A percentile compares a stretch with the other conserved stretches of the same genome.
These are phyloP conservation scores for Metschnikowia gelsemii DNA, from an alignment of 805 yeast species.

Conservation along the genomic window DNA sequence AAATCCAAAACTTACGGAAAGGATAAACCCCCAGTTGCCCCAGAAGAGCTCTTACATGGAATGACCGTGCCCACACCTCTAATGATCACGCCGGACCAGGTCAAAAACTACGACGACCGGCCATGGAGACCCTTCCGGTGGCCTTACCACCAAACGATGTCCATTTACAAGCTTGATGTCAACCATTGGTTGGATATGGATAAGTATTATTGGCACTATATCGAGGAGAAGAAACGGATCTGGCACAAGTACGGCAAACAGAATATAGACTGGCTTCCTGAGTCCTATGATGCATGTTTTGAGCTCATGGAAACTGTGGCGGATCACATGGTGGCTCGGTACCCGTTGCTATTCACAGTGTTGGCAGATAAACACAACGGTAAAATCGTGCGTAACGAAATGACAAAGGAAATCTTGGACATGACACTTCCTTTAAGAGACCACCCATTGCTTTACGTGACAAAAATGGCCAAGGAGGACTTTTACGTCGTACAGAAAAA, in stretches of 20 bases:
- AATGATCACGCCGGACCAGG: slow-evolving; percentile 65
- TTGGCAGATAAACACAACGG: slow-evolving; percentile 44
- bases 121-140: slow-evolving; percentile 82
- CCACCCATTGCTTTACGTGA: slow-evolving; percentile 60
- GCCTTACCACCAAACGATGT: slow-evolving; percentile 82
- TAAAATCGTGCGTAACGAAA: slow-evolving; percentile 53
- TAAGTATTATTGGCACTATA: slow-evolving; percentile 66
- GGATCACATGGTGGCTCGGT: slow-evolving; percentile 58
- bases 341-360: slow-evolving; percentile 60
- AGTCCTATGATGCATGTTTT: slow-evolving; percentile 55
- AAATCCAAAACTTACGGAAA: too few species aligned
- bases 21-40: background rate
- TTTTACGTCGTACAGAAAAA: slow-evolving; percentile 62
- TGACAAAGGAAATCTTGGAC: slow-evolving; percentile 62
- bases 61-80: slow-evolving; percentile 55
- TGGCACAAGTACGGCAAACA: slow-evolving; percentile 57
- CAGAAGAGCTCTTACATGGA: slow-evolving; percentile 5
- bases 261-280: slow-evolving; percentile 67
- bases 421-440: slow-evolving; percentile 59
- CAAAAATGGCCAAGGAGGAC: slow-evolving; percentile 75
- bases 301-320: slow-evolving; percentile 66
- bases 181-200: slow-evolving; percentile 83
- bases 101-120: slow-evolving; percentile 63
- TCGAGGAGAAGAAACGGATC: slow-evolving; percentile 60
- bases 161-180: slow-evolving; percentile 65